These are phyloP conservation scores for Pichia kudriavzevii DNA, from an alignment of 1,139 yeast species.

Conservation along the genomic window DNA sequence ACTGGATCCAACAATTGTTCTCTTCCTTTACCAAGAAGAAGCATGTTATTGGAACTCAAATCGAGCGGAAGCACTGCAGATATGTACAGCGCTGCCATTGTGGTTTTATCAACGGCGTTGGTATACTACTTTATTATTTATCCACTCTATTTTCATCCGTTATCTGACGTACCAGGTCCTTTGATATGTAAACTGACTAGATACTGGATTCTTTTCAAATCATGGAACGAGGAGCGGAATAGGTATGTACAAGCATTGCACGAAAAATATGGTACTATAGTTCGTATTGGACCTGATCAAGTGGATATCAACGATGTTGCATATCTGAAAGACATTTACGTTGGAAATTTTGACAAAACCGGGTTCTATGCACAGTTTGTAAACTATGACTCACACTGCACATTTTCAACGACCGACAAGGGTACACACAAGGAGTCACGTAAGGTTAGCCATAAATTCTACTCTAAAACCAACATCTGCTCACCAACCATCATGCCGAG, in stretches of 20 bases:
- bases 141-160: conserved; percentile 44
- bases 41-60: no score
- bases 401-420: conserved; percentile 49
- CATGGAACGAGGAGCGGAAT: conserved; percentile 49
- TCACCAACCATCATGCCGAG: conserved; percentile 26
- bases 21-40: no score
- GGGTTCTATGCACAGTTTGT: conserved; percentile 55
- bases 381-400: conserved; percentile 50
- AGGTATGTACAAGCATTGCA: conserved; percentile 45
- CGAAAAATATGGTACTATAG: conserved; percentile 49
- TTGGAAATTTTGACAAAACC: conserved; percentile 52
- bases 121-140: conserved; percentile 32
- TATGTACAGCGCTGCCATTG: background rate
- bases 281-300: conserved; percentile 55
- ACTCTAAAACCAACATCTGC: conserved; percentile 38
- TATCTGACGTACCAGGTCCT: conserved; percentile 57
- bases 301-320: conserved; percentile 51
- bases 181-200: conserved; percentile 40
- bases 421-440: conserved; percentile 43
- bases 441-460: conserved; percentile 40
- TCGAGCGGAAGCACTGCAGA: no score
- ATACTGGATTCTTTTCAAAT: conserved; percentile 43
- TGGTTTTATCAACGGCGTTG: conserved; percentile 7
- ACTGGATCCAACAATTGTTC: no score
- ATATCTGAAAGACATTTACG: conserved; percentile 49